phyloP scores from a whole-genome alignment of 345 rosid species.

The Dimocarpus longan region DNA sequence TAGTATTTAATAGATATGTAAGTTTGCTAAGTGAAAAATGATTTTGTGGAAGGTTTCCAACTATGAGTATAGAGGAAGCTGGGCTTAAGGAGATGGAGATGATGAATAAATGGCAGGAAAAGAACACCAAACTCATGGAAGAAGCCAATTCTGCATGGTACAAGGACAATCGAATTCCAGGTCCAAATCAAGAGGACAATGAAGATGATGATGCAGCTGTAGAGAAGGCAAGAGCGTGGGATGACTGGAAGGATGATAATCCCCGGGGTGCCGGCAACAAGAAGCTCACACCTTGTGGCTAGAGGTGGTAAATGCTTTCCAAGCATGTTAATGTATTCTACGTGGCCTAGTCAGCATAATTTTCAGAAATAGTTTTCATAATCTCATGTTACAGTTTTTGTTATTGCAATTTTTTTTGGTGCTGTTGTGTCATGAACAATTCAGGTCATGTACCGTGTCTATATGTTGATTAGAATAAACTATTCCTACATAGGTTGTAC shows the following conservation, averaged over 20 bases:
- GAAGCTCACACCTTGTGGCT: constrained; percentile 98
- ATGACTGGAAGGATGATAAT: constrained; percentile 97
- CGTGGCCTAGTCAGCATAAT: background rate
- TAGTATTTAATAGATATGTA: background rate
- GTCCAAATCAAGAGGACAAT: constrained; percentile 53
- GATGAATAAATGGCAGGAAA: constrained; percentile 94
- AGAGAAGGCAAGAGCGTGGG: constrained; percentile 81
- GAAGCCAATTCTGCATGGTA: constrained; percentile 91
- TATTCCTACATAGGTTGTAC: background rate
- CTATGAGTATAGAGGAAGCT: constrained; percentile 99
- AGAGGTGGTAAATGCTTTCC: constrained; percentile 26
- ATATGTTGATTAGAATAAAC: background rate
- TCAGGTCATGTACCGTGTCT: background rate
- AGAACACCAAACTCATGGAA: constrained; percentile 71
- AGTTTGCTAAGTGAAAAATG: constrained; percentile 14
- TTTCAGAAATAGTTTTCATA: background rate
- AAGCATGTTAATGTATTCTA: background rate
- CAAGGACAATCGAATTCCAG: constrained; percentile 51
- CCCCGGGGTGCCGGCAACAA: constrained; percentile 98
- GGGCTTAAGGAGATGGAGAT: constrained; percentile 91
- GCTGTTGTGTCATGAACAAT: background rate
- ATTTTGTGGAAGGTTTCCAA: constrained; percentile 68
- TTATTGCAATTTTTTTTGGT: background rate
- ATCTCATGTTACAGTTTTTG: background rate
- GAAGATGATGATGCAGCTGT: constrained; percentile 71